These are phyloP conservation scores for Kwoniella newhampshirensis DNA, from an alignment of 768 basidiomycete species.

Conservation along the genomic window DNA sequence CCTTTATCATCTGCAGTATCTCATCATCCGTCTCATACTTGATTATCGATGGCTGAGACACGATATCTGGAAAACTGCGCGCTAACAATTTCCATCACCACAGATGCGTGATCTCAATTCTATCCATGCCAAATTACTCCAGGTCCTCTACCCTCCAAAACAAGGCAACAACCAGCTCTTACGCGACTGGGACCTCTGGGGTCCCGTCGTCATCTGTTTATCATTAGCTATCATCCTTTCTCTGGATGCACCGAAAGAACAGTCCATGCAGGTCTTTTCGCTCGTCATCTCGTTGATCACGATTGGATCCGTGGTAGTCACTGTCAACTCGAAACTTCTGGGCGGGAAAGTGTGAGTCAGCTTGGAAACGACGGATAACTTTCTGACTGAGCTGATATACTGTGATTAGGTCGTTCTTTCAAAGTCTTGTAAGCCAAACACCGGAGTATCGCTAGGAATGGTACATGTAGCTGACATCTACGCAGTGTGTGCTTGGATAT, in stretches of 20 bases:
- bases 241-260: slow-evolving; percentile 63
- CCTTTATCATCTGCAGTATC: no score
- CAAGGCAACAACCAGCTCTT: slow-evolving; percentile 76
- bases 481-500: slow-evolving; percentile 80
- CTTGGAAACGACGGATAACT: not conserved
- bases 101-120: slow-evolving; percentile 86
- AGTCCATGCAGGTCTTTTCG: slow-evolving; percentile 86
- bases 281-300: slow-evolving; percentile 91
- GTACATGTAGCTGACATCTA: slow-evolving; percentile 2
- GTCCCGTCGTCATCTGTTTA: slow-evolving; percentile 66
- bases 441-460: no score
- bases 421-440: slow-evolving; percentile 64
- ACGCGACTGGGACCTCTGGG: slow-evolving; percentile 99
- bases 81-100: no score
- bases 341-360: slow-evolving; percentile 56
- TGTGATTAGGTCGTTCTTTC: slow-evolving; percentile 82
- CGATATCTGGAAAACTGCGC: no score
- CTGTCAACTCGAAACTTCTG: slow-evolving; percentile 81
- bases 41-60: no score
- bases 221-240: slow-evolving; percentile 43
- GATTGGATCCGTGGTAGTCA: slow-evolving; percentile 83
- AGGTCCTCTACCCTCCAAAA: slow-evolving; percentile 83
- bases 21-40: no score
- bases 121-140: slow-evolving; percentile 87
- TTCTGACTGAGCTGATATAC: slow-evolving; percentile 2